Evolutionary conservation across 1,284 basidiomycete genomes (phyloP), one percentile per base, ranked within the genome.

Genomic region (Austroboletus niveus): DNA sequence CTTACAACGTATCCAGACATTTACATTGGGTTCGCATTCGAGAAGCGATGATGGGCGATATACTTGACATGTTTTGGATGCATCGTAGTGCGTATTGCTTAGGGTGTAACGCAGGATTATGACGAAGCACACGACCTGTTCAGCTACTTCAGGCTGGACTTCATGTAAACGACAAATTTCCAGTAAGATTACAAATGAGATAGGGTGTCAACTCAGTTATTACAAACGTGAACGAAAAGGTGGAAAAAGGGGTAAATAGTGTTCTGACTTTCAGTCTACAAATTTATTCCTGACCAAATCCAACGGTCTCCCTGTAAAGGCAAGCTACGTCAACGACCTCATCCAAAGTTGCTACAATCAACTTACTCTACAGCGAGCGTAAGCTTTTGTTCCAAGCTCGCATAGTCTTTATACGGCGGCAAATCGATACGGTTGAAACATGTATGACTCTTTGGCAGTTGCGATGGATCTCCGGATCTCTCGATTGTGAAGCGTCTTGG

Each of bases 401-500:
- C 87, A 65, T 89, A 92, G 60, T 87, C 84, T 64, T 89, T 89
- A 64, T 94, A 94, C 8, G 89, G 86, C 12, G 92, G 92, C 49
- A 94, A 70, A 69, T 94, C 92, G 52, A 91, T 86, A 42, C 88
- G 78, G 66, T 92, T 92, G 77, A 92, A 92, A 70, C 92, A 93
- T 1, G 92, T 93, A 64, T 87, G 84, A 66, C 82, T 85, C 79
- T 92, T 92, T 0, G 91, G 92, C 58, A 94, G 69, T 64, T 90
- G 87, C n/a, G 83, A 85, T 20, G 89, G 84, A 64, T 94, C 89
- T 27, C 91, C 91, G 31, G 86, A 88, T 72, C 93, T 94, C 69
- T 94, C 92, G 58, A 94, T 93, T 4, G 92, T 94, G 69, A 94
- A 94, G 49, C 91, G 76, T 53, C 92, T 76, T 7, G 94, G 94